Evolutionary conservation across 2,329 filamentous ascomycete genomes (phyloP), one percentile per base, ranked within the genome.

Genomic region (Hypoxylon sp.): DNA sequence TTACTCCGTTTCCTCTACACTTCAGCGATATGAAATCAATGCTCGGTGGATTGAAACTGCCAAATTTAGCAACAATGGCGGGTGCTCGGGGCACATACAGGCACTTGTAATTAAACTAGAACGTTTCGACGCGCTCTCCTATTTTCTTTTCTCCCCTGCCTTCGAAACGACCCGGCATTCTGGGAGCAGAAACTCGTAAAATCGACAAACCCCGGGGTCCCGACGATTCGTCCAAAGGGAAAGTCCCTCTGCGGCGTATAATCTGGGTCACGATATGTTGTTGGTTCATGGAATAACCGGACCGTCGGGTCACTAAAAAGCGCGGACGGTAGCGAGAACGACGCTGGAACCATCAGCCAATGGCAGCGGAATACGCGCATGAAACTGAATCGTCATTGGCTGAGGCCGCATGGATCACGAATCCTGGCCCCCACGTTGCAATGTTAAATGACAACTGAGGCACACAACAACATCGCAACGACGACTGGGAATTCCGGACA

Each of bases 391-490:
- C 8, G n/a, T 38, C 18, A 61, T 67, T 67, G 55, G 64, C 33
- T 54, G 42, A 16, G 20, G 16, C 33, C 30, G 45, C 50, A 44
- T 57, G 49, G 59, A 64, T 55, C 32, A 40, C 26, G 20, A 33
- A n/a, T 61, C 38, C 46, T 45, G 16, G 64, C 61, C 64, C 64
- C 64, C 61, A 64, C 54, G 64, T 61, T 46, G 44, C 56, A 67
- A 18, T 48, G 16, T 32, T 36, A 48, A 20, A 36, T 33, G 60
- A 50, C 40, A 38, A 26, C 63, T 60, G 44, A 51, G 33, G 22
- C 38, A 45, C 9, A 42, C 40, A 46, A 38, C 40, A 26, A 14
- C 40, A 53, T 38, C 32, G 30, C 16, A 28, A 16, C 32, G 49
- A 53, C 26, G 57, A 24, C 9, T 30, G 22, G 4, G 36, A 44